Evolutionary conservation across 2,329 filamentous ascomycete species (phyloP), one percentile per base, ranked within the genome.

Genomic region (Colletotrichum sansevieriae): DNA sequence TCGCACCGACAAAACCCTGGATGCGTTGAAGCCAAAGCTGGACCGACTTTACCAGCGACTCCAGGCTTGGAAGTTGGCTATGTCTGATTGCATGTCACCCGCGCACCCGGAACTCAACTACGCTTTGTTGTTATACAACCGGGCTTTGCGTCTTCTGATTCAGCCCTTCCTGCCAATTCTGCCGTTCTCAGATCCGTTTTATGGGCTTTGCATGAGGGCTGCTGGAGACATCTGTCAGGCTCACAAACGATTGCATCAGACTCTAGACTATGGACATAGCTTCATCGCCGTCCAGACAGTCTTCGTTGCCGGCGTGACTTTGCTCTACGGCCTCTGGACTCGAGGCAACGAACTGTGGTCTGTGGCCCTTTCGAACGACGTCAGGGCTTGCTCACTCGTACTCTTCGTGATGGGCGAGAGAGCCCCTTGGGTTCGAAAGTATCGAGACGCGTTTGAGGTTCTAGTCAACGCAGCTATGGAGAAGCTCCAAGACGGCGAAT

Each of bases 61-160:
- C 76, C n/a, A 72, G 70, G 11, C 74, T 65, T 90, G 88, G 76
- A 79, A 89, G 12, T 86, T 87, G 18, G 90, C 88, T 1, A 83
- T 84, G 9, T 76, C 90, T 20, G 83, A 87, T 3, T 88, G 84
- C 44, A 78, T 86, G 3, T 80, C 84, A 2, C 82, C 81, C 3
- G 83, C 84, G 3, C 83, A 84, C 74, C 35, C 80, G 78, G 81
- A 84, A 63, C 74, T 81, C 7, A 82, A 85, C 70, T 85, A 85
- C 62, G 79, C 82, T 1, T 78, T 84, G 71, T 76, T 86, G 11
- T 83, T 85, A 70, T 86, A 85, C 70, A 80, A 86, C 71, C 79
- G 83, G 18, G 81, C 83, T 6, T 76, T 86, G 1, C 78, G 84
- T n/a, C 77, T 85, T 13, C 75, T 87, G 1, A 78, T 86, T 18